Evolutionary conservation across 306 rosid genomes (phyloP).

Genomic region (Geum urbanum): DNA sequence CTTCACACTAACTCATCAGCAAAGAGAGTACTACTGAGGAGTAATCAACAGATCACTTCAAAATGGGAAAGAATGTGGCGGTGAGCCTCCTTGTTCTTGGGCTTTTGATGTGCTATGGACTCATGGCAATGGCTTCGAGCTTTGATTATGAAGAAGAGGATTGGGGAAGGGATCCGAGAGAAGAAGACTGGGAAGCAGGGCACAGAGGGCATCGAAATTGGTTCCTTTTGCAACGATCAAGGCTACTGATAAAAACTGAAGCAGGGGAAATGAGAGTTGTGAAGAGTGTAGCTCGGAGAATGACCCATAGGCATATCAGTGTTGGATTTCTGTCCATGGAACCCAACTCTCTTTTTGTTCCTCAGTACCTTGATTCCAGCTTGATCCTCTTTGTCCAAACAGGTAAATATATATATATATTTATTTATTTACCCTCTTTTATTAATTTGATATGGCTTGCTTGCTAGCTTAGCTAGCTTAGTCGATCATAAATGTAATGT

Average conservation of each 20-base stretch:
- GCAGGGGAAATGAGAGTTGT: constrained; percentile 78
- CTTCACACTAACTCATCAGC: not conserved
- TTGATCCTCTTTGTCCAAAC: constrained; percentile 50
- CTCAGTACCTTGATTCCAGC: constrained; percentile 65
- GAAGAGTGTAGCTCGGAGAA: constrained; percentile 32
- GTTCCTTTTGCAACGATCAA: constrained; percentile 47
- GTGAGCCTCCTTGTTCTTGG: constrained; percentile 34
- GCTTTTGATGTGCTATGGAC: too few species aligned
- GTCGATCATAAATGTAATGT: too few species aligned
- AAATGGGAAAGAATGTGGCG: constrained; percentile 35
- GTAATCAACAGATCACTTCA: constrained; percentile 4
- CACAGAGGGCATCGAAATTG: constrained; percentile 12
- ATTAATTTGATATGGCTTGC: too few species aligned
- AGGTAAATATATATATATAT: constrained; percentile 40
- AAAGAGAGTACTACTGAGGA: not conserved
- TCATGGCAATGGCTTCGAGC: constrained; percentile 29
- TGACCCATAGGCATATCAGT: constrained; percentile 39
- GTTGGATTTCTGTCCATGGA: constrained; percentile 77
- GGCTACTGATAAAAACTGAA: constrained; percentile 45
- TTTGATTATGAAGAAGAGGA: constrained; percentile 8
- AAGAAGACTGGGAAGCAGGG: not conserved
- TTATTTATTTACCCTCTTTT: too few species aligned
- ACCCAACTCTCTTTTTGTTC: constrained; percentile 62
- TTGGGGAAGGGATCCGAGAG: constrained; percentile 11
- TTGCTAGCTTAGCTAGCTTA: too few species aligned